Conservation (phyloP, 2,329 filamentous ascomycete genomes). For the Colletotrichum tamarilloi region DNA sequence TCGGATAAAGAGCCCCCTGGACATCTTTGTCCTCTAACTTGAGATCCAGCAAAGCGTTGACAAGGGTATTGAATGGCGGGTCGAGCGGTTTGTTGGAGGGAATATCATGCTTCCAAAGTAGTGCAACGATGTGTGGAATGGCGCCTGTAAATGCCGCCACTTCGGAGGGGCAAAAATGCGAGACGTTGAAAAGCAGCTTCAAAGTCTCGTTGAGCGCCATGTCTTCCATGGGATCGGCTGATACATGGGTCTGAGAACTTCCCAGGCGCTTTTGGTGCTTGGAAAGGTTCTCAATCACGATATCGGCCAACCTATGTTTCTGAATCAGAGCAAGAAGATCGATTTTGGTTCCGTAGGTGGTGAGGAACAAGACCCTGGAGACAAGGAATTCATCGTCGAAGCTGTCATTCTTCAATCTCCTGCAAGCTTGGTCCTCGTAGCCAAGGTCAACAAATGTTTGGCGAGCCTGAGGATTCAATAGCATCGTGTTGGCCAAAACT, state of each 20-base stretch:
- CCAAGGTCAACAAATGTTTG: slow-evolving; percentile 80
- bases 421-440: slow-evolving; percentile 74
- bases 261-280: slow-evolving; percentile 69
- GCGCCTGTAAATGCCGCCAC: slow-evolving; percentile 72
- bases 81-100: slow-evolving; percentile 76
- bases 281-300: slow-evolving; percentile 75
- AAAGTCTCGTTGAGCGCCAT: slow-evolving; percentile 86
- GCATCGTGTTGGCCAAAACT: slow-evolving; percentile 86
- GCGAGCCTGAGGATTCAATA: slow-evolving; percentile 75
- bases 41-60: slow-evolving; percentile 86
- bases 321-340: slow-evolving; percentile 74
- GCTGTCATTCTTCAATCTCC: slow-evolving; percentile 77
- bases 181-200: slow-evolving; percentile 91
- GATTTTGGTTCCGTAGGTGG: slow-evolving; percentile 80
- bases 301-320: slow-evolving; percentile 73
- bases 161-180: slow-evolving; percentile 76
- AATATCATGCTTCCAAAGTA: slow-evolving; percentile 71
- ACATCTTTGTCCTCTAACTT: slow-evolving; percentile 70
- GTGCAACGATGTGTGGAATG: slow-evolving; percentile 75
- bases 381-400: slow-evolving; percentile 88
- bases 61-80: slow-evolving; percentile 74
- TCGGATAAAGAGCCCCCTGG: slow-evolving; percentile 73
- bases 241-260: slow-evolving; percentile 43
- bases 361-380: slow-evolving; percentile 82
- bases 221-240: slow-evolving; percentile 71